Evolutionary conservation across 139 green algal genomes (phyloP).

Genomic region (Auxenochlorella pyrenoidosa): DNA sequence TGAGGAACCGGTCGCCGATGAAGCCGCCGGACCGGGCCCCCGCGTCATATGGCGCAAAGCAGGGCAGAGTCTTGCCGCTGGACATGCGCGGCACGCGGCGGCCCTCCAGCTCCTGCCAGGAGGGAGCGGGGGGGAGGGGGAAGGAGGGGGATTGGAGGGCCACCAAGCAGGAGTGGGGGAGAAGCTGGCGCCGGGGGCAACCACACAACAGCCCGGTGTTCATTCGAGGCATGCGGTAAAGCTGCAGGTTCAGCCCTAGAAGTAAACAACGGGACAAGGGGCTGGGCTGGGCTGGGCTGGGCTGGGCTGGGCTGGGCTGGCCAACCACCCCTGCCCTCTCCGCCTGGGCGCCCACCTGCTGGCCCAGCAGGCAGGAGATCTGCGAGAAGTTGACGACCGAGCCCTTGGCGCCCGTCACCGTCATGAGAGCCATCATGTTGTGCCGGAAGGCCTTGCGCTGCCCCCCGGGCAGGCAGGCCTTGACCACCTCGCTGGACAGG

Average conservation of each 20-base stretch:
- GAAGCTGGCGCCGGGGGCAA: too few relatives aligned
- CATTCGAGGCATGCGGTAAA: too few relatives aligned
- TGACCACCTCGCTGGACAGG: conserved; percentile 85
- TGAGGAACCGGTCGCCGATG: conserved; percentile 95
- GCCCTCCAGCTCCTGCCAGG: conserved; percentile 47
- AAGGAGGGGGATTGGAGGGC: too few relatives aligned
- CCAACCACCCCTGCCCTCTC: too few relatives aligned
- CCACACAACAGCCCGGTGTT: too few relatives aligned
- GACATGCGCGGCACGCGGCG: conserved; percentile 92
- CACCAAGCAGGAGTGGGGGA: too few relatives aligned
- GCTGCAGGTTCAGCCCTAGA: too few relatives aligned
- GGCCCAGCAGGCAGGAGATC: conserved; percentile 94
- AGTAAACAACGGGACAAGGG: too few relatives aligned
- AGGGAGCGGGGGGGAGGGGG: too few relatives aligned
- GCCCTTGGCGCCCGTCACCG: conserved; percentile 91
- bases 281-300: too few relatives aligned
- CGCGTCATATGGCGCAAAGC: conserved; percentile 93
- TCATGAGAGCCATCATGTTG: conserved; percentile 99
- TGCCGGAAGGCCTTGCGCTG: conserved; percentile 83
- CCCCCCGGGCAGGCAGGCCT: conserved; percentile 81
- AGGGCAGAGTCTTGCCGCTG: conserved; percentile 96
- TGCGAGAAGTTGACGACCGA: conserved; percentile 96
- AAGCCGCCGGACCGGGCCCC: conserved; percentile 86
- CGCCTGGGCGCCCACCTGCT: conserved; percentile 67
- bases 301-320: too few relatives aligned